Percentiles rank a stretch among this genome's conserved stretches.
phyloP scores from a whole-genome alignment of 2,329 filamentous ascomycete genomes.

The Boeremia lycopersici region DNA sequence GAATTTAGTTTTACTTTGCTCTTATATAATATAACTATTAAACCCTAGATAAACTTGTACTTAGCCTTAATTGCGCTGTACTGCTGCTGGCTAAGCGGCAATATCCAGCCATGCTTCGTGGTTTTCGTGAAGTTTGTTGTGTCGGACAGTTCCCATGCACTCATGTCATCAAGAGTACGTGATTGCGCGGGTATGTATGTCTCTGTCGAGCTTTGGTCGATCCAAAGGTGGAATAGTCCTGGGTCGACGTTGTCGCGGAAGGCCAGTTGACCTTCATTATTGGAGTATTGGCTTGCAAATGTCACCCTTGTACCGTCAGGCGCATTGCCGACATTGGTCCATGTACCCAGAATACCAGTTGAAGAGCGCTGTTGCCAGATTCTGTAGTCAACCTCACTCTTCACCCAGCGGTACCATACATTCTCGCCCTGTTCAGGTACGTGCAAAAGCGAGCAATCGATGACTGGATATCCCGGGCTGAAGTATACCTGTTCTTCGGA shows the following conservation, averaged over 20 bases:
- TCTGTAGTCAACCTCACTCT: slow-evolving; percentile 12
- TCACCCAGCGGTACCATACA: slow-evolving; percentile 15
- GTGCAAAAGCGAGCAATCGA: slow-evolving; percentile 12
- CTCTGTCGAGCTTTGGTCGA: slow-evolving; percentile 13
- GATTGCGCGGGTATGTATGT: slow-evolving; percentile 14
- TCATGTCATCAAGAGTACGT: slow-evolving; percentile 14
- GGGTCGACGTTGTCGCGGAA: slow-evolving; percentile 7
- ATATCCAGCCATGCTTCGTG: slow-evolving; percentile 11
- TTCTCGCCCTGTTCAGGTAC: slow-evolving; percentile 10
- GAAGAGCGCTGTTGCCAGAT: slow-evolving; percentile 15
- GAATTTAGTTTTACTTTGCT: too few species aligned
- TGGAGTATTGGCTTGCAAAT: slow-evolving; percentile 8
- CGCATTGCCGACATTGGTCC: slow-evolving; percentile 9
- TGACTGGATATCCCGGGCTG: slow-evolving; percentile 12
- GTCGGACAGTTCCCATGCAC: slow-evolving; percentile 5
- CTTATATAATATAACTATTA: too few species aligned
- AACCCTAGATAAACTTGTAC: background rate
- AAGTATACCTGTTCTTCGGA: slow-evolving; percentile 13
- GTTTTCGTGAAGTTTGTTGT: slow-evolving; percentile 6
- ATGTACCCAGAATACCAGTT: slow-evolving; percentile 2
- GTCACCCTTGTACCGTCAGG: slow-evolving; percentile 11
- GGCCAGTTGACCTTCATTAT: slow-evolving; percentile 11
- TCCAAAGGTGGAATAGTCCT: slow-evolving; percentile 10
- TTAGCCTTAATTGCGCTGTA: slow-evolving; percentile 1
- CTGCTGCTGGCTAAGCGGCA: slow-evolving; percentile 3